phyloP scores from a whole-genome alignment of 2,329 filamentous ascomycete genomes.

The Xylariaceae sp. region DNA sequence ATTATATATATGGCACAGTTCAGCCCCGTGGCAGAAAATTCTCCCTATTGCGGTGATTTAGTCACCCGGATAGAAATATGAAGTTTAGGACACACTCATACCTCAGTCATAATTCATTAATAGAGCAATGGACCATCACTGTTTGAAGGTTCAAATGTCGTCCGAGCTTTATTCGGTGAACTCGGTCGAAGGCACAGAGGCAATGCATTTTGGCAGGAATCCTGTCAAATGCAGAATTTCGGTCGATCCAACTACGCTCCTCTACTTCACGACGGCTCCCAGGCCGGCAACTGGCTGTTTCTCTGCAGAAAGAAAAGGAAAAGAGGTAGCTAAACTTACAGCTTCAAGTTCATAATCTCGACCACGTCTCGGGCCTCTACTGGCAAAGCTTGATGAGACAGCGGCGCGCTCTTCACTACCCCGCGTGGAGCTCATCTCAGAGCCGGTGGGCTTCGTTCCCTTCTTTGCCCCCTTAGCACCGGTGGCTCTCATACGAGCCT shows the following conservation, averaged over 20 bases:
- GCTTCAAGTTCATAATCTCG: constrained; percentile 80
- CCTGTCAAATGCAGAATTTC: not conserved
- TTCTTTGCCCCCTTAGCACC: constrained; percentile 49
- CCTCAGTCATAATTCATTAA: not conserved
- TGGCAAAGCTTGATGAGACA: constrained; percentile 54
- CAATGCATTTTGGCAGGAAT: not conserved
- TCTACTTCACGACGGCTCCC: not conserved
- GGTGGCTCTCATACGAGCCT: constrained; percentile 38
- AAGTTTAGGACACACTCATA: not conserved
- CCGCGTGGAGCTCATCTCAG: constrained; percentile 60
- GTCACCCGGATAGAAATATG: not conserved
- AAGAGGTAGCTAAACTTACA: constrained; percentile 48
- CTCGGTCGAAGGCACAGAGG: not conserved
- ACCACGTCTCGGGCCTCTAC: constrained; percentile 66
- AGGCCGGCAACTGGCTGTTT: not conserved
- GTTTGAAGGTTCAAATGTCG: not conserved
- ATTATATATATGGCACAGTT: not conserved
- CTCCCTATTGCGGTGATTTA: not conserved
- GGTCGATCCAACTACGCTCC: constrained; percentile 4
- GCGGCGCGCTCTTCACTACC: constrained; percentile 75
- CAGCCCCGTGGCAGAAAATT: not conserved
- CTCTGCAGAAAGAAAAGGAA: constrained; percentile 11
- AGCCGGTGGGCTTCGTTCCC: constrained; percentile 44
- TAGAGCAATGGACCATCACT: not conserved
- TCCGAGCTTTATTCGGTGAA: not conserved